Evolutionary conservation across 2,329 filamentous ascomycete genomes (phyloP), one percentile per base, ranked within the genome.

Genomic region (Helotiales sp.): DNA sequence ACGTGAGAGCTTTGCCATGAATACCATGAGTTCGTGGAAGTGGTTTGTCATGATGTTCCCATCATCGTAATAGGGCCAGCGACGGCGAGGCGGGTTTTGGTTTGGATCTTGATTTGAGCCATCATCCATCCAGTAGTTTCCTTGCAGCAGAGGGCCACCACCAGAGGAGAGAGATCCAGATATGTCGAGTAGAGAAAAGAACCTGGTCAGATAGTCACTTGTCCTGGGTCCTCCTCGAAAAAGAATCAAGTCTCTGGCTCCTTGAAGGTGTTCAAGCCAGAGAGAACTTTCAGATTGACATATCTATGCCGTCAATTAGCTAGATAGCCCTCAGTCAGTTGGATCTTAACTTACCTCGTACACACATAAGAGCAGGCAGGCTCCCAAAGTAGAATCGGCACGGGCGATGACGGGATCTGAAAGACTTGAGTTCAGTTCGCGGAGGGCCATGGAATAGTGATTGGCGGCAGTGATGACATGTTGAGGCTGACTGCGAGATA

Each of bases 11-110:
- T 69, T 68, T 26, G 73, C 74, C 74, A 77, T 77, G 49, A 71
- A 75, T 3, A 67, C 63, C 75, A 77, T 77, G 11, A 77, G 64
- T 45, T 71, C 47, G 34, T 76, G 74, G 37, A 76, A 77, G 37
- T 73, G 69, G 24, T 71, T 63, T 2, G 70, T 67, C 71, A 76
- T 75, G 1, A 72, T 63, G 15, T 71, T 70, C 6, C 66, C 69
- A 7, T 69, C 40, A 43, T 77, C 75, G 58, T 76, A 77, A n/a
- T 75, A 76, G 3, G 75, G 75, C 74, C 74, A 77, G 15, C 34
- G 47, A n/a, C 32, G 71, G 63, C 22, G 57, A 58, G 28, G 11
- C 57, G 20, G 32, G 10, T 43, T 24, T 22, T 47, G 47, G 26
- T 47, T 64, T 15, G 50, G 28, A 26, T 66, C 26, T 55, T 63